phyloP scores from a whole-genome alignment of 768 basidiomycete species.

The Termitomyces sp. region DNA sequence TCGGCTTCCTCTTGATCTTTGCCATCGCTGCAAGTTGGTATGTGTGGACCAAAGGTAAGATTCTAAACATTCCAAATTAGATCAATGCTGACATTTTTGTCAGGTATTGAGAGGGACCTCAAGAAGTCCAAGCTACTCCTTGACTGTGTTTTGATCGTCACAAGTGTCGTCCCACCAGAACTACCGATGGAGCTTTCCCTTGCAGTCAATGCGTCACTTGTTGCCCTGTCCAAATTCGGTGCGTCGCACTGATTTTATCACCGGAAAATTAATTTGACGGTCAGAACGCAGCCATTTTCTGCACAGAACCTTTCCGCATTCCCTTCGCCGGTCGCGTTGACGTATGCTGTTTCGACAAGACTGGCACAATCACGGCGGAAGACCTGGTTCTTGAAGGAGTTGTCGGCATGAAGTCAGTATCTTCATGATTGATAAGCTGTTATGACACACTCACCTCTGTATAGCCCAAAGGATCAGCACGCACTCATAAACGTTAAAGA shows the following conservation, averaged over 20 bases:
- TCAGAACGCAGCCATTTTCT: conserved; percentile 78
- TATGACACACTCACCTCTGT: conserved; percentile 6
- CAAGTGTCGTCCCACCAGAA: conserved; percentile 96
- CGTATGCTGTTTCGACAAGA: conserved; percentile 99
- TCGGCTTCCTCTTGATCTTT: conserved; percentile 96
- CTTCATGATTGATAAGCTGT: background rate
- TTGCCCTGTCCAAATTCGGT: conserved; percentile 93
- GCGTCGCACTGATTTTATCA: conserved; percentile 23
- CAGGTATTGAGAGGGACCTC: conserved; percentile 87
- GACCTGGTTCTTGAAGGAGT: conserved; percentile 93
- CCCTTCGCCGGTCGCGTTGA: conserved; percentile 95
- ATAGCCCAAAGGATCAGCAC: conserved; percentile 53
- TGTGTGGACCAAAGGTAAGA: conserved; percentile 91
- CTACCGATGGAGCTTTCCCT: conserved; percentile 96
- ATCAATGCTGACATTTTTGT: background rate
- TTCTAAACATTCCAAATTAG: background rate
- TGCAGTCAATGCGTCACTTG: conserved; percentile 93
- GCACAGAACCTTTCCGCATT: conserved; percentile 98
- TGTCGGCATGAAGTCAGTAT: conserved; percentile 79
- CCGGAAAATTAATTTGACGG: background rate
- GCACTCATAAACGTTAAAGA: conserved; percentile 80
- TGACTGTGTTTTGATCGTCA: conserved; percentile 95
- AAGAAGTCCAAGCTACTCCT: conserved; percentile 94
- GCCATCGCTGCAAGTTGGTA: conserved; percentile 98
- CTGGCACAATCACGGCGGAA: conserved; percentile 96